phyloP scores from a whole-genome alignment of 2,329 filamentous ascomycete genomes.

The Penicillium sp. region DNA sequence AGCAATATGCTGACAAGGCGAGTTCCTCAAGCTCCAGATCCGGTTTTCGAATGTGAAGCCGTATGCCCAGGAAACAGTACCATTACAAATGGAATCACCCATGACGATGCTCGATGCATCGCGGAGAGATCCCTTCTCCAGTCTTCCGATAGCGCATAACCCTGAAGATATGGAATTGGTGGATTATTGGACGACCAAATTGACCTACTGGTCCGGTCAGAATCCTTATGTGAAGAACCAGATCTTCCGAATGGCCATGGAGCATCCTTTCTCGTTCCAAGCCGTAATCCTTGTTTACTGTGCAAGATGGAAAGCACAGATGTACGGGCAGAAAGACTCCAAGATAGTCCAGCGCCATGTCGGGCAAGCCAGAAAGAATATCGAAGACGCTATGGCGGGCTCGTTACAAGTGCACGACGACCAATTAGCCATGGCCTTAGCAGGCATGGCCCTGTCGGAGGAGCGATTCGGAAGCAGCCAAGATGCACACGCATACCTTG shows the following conservation, averaged over 20 bases:
- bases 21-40: constrained; percentile 23
- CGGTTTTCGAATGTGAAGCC: constrained; percentile 23
- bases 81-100: constrained; percentile 29
- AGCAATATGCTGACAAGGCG: constrained; percentile 14
- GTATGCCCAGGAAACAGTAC: constrained; percentile 15
- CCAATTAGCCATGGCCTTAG: constrained; percentile 41
- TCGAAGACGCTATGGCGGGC: constrained; percentile 37
- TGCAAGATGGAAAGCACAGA: constrained; percentile 44
- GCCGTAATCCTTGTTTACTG: constrained; percentile 46
- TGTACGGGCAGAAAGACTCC: constrained; percentile 33
- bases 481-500: constrained; percentile 36
- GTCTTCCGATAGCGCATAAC: constrained; percentile 35
- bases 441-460: constrained; percentile 47
- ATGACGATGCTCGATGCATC: constrained; percentile 37
- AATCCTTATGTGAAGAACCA: constrained; percentile 46
- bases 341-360: constrained; percentile 39
- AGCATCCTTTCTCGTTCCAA: constrained; percentile 45
- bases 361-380: constrained; percentile 33
- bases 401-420: constrained; percentile 34
- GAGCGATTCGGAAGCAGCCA: constrained; percentile 45
- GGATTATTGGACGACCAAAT: constrained; percentile 45
- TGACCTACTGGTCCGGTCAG: constrained; percentile 51
- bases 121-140: constrained; percentile 42
- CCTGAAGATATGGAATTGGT: constrained; percentile 41
- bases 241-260: constrained; percentile 44